phyloP scores from a whole-genome alignment of 2,329 filamentous ascomycete species.

The Purpureocillium takamizusanense region DNA sequence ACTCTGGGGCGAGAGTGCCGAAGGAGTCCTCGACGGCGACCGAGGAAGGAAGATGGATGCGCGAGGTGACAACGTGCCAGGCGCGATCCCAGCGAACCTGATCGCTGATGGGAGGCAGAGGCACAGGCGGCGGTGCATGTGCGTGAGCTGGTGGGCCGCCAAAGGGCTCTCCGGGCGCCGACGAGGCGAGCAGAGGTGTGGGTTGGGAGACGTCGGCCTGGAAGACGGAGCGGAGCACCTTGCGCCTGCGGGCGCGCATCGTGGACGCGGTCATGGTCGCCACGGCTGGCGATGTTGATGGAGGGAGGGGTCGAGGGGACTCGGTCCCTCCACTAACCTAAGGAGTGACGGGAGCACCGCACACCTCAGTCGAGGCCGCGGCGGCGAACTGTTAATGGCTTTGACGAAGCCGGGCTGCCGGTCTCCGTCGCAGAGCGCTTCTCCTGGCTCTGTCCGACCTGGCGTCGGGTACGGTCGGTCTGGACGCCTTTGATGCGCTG shows the following conservation, averaged over 20 bases:
- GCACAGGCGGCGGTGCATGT: conserved; percentile 9
- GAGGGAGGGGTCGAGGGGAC: background rate
- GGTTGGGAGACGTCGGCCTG: conserved; percentile 40
- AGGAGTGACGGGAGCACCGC: too few relatives aligned
- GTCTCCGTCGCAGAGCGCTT: too few relatives aligned
- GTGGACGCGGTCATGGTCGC: conserved; percentile 29
- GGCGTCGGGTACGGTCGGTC: too few relatives aligned
- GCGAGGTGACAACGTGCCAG: conserved; percentile 52
- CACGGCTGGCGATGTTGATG: background rate
- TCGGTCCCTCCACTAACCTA: too few relatives aligned
- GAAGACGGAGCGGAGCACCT: conserved; percentile 48
- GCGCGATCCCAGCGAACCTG: conserved; percentile 52
- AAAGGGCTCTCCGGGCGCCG: conserved; percentile 36
- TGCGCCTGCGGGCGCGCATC: conserved; percentile 37
- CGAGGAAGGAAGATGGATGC: conserved; percentile 46
- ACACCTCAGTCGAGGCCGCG: too few relatives aligned
- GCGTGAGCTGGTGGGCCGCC: conserved; percentile 25
- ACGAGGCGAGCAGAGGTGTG: conserved; percentile 31
- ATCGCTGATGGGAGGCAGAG: conserved; percentile 25
- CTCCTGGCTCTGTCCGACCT: too few relatives aligned
- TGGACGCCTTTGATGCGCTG: too few relatives aligned
- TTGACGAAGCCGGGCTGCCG: too few relatives aligned
- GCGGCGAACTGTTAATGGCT: too few relatives aligned
- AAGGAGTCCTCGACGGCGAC: conserved; percentile 46
- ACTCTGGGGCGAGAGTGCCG: conserved; percentile 34